These are phyloP conservation scores for Leucosporidium yakuticum DNA, from an alignment of 768 basidiomycete genomes.

Conservation along the genomic window DNA sequence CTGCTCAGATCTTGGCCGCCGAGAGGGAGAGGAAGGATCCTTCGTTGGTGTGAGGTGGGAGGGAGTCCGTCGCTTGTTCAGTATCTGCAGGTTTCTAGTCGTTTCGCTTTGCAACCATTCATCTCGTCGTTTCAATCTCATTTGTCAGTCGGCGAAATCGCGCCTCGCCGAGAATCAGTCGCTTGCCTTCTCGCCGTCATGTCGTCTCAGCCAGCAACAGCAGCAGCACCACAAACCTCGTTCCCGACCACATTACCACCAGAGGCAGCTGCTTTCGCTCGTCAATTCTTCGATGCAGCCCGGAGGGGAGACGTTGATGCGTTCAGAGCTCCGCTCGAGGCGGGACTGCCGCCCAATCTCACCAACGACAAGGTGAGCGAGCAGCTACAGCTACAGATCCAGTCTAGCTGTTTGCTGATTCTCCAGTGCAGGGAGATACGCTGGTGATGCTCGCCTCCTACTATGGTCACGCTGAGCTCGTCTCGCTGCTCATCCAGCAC, in stretches of 20 bases:
- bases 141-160: too few species aligned
- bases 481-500: slow-evolving; percentile 51
- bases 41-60: neutral
- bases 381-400: too few species aligned
- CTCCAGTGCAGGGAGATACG: slow-evolving; percentile 54
- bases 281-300: slow-evolving; percentile 26
- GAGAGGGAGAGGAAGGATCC: slow-evolving; percentile 22
- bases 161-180: too few species aligned
- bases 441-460: slow-evolving; percentile 74
- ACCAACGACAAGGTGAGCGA: slow-evolving; percentile 54
- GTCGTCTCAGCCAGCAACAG: too few species aligned
- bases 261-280: slow-evolving; percentile 26
- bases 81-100: neutral
- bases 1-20: slow-evolving; percentile 20
- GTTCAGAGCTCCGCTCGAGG: slow-evolving; percentile 16
- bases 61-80: neutral
- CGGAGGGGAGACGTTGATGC: slow-evolving; percentile 8
- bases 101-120: neutral
- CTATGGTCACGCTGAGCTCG: slow-evolving; percentile 57
- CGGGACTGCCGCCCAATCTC: slow-evolving; percentile 63
- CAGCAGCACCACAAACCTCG: neutral
- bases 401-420: too few species aligned
- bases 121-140: too few species aligned
- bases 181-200: too few species aligned
- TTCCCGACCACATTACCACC: neutral